A percentile compares a stretch with the other conserved stretches of the same genome.
phyloP scores from a whole-genome alignment of 768 basidiomycete genomes.

The Mycena polygramma region DNA sequence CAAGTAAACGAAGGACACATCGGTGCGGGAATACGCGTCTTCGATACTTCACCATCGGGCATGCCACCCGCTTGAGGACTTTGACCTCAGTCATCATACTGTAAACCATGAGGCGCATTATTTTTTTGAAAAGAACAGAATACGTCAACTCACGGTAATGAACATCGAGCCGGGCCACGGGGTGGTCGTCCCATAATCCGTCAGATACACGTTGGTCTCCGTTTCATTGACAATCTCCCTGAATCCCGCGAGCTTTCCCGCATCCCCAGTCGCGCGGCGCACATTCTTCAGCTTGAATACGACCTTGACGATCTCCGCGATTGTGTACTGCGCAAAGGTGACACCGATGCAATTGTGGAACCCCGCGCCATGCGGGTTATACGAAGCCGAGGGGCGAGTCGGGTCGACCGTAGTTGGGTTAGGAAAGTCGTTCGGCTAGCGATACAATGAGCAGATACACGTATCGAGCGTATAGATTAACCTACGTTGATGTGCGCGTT shows the following conservation, averaged over 20 bases:
- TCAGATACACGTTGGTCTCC: conserved; percentile 51
- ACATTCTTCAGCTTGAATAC: conserved; percentile 60
- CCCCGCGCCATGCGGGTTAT: not conserved
- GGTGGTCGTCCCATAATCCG: conserved; percentile 48
- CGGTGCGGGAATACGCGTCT: too few species aligned
- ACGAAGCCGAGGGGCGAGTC: conserved; percentile 13
- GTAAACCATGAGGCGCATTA: too few species aligned
- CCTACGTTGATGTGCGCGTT: conserved; percentile 49
- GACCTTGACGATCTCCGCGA: conserved; percentile 59
- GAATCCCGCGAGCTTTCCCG: conserved; percentile 55
- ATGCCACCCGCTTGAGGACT: too few species aligned
- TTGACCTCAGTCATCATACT: too few species aligned
- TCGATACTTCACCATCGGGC: too few species aligned
- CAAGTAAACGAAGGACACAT: too few species aligned
- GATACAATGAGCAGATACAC: conserved; percentile 19
- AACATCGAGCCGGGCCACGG: conserved; percentile 54
- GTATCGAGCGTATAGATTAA: not conserved
- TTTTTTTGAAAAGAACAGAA: too few species aligned
- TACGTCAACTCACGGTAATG: too few species aligned
- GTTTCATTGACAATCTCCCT: conserved; percentile 37
- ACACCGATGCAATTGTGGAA: conserved; percentile 52
- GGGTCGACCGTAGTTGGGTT: conserved; percentile 23
- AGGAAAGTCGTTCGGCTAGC: conserved; percentile 28
- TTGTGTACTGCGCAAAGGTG: conserved; percentile 49
- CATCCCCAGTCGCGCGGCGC: conserved; percentile 58